Evolutionary conservation across 169 alveolate genomes (phyloP).

Genomic region (Besnoitia besnoiti): DNA sequence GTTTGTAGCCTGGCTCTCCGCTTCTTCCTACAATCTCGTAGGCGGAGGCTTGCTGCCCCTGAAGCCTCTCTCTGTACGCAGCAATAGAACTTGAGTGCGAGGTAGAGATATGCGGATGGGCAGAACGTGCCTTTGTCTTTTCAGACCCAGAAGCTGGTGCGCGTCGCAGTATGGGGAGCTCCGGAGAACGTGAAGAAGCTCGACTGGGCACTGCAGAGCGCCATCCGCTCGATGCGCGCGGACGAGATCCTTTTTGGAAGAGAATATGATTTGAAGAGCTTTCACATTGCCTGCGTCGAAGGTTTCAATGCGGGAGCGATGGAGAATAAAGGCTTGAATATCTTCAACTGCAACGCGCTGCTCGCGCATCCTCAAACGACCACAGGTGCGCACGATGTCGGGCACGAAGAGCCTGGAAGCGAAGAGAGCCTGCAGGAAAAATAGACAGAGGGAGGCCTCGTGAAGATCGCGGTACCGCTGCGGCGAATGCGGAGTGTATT

Average conservation of each 20-base stretch:
- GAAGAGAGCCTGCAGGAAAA: too few species aligned
- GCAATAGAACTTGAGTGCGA: too few species aligned
- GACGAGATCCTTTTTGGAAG: constrained; percentile 90
- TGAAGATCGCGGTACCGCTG: too few species aligned
- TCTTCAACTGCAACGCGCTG: constrained; percentile 87
- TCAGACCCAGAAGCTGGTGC: constrained; percentile 69
- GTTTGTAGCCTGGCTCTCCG: too few species aligned
- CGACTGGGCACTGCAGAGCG: constrained; percentile 84
- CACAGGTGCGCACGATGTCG: constrained; percentile 60
- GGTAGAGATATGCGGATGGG: too few species aligned
- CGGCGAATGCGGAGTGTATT: too few species aligned
- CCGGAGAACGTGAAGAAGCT: constrained; percentile 80
- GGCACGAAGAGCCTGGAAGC: too few species aligned
- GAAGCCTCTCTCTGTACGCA: too few species aligned
- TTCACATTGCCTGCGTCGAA: constrained; percentile 87
- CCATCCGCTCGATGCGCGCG: constrained; percentile 89
- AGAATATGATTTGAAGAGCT: constrained; percentile 88
- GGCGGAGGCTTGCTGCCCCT: too few species aligned
- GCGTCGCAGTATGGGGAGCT: constrained; percentile 80
- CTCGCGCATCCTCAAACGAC: constrained; percentile 87
- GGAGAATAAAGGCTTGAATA: constrained; percentile 92
- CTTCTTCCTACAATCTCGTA: too few species aligned
- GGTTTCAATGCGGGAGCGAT: constrained; percentile 91
- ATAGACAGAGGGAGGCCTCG: too few species aligned
- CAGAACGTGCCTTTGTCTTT: too few species aligned